Evolutionary conservation across 2,329 filamentous ascomycete genomes (phyloP), one percentile per base, ranked within the genome.

Genomic region (Pleurostoma richardsiae): DNA sequence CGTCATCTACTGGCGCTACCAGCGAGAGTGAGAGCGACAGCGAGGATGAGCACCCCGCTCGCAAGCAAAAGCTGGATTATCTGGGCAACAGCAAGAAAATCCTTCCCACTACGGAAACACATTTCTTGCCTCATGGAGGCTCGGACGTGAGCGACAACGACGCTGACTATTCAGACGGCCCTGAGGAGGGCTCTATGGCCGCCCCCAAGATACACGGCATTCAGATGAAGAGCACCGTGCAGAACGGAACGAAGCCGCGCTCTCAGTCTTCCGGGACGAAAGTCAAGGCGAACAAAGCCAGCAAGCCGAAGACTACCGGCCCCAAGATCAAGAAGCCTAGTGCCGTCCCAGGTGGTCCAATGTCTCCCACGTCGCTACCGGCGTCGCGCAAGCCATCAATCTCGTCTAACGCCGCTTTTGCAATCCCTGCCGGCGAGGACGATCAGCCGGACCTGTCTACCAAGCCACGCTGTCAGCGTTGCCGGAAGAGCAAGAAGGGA

Each of bases 401-500:
- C 48, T 78, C 83, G 8, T 90, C 88, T 10, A 68, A 67, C 10
- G 65, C 64, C 10, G 60, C 66, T 36, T 54, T 73, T 41, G 68
- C 74, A 4, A 71, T 72, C 6, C 79, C 75, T 42, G 73, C 75
- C 30, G 89, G 90, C 55, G 89, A 96, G 54, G 91, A 96, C 54
- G 91, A 96, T 48, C 75, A 96, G 42, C 94, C 91, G 3, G 92
- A 99, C 58, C 73, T 97, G 26, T 96, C 92, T 1, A 91, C 87
- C 55, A 96, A 97, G 71, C 94, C 94, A 47, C 90, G 94, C 52
- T 99, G 94, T 74, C 94, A 99, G 67, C 87, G 94, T 49, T 99
- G 94, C 76, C 87, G 94, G 60, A 99, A 99, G 81, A 97, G 92
- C 72, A 99, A 99, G 78, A 99, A 99, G 72, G 94, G 94, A 10